These are phyloP conservation scores for Populus davidiana DNA, from an alignment of 345 rosid species.

Conservation along the genomic window DNA sequence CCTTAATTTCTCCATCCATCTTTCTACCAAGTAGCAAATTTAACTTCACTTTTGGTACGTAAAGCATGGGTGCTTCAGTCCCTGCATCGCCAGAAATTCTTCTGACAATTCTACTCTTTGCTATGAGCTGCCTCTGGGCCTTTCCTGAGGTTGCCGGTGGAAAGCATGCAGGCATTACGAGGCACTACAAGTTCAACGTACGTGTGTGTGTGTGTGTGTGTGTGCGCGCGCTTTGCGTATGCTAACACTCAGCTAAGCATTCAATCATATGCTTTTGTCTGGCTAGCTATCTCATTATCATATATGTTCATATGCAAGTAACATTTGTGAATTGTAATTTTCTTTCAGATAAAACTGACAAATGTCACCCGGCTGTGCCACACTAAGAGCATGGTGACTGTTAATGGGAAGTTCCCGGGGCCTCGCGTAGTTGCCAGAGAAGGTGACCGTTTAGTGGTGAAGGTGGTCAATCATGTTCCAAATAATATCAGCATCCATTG, in stretches of 20 bases:
- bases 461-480: constrained; percentile 47
- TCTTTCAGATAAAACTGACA: constrained; percentile 35
- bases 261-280: not conserved
- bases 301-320: no score
- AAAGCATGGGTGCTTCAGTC: constrained; percentile 20
- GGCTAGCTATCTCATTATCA: not conserved
- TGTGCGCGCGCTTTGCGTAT: no score
- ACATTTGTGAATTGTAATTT: not conserved
- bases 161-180: constrained; percentile 43
- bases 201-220: constrained; percentile 21
- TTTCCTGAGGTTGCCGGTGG: constrained; percentile 29
- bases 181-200: constrained; percentile 77
- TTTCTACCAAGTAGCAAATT: not conserved
- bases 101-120: constrained; percentile 16
- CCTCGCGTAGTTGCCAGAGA: constrained; percentile 53
- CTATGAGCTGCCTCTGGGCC: constrained; percentile 19
- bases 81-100: constrained; percentile 14
- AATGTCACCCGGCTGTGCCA: constrained; percentile 46
- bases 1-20: not conserved
- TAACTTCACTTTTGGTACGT: no score
- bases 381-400: constrained; percentile 47
- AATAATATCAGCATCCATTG: constrained; percentile 51
- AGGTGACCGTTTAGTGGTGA: constrained; percentile 47
- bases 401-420: constrained; percentile 57
- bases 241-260: no score